phyloP scores from a whole-genome alignment of 257 asterid genomes.

The Jacaranda copaia region DNA sequence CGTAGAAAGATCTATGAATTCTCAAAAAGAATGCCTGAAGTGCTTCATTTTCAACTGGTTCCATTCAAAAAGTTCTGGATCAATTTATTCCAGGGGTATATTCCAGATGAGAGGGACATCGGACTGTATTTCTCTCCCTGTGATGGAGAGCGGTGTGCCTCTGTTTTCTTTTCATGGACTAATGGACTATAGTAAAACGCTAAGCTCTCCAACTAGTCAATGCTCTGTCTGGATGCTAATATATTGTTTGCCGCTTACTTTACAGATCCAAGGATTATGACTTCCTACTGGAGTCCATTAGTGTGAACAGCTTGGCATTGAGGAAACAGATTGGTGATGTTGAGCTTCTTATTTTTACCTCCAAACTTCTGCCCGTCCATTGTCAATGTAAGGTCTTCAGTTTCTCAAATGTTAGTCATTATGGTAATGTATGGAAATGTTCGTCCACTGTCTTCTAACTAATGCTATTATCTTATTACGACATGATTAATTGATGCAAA shows the following conservation, averaged over 20 bases:
- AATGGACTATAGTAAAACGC: not conserved
- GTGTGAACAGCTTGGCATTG: constrained; percentile 50
- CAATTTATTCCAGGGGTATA: constrained; percentile 44
- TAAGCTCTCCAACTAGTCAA: not conserved
- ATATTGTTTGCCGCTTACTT: constrained; percentile 9
- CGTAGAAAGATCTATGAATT: constrained; percentile 55
- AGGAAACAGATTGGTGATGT: constrained; percentile 53
- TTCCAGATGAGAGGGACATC: constrained; percentile 57
- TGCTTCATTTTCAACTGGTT: constrained; percentile 60
- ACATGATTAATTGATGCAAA: too few species aligned
- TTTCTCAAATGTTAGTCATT: constrained; percentile 12
- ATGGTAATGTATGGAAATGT: too few species aligned
- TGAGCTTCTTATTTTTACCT: constrained; percentile 71
- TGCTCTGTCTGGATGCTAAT: constrained; percentile 7
- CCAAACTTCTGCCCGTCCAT: constrained; percentile 54
- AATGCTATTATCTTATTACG: too few species aligned
- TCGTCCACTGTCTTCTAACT: too few species aligned
- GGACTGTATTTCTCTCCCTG: constrained; percentile 72
- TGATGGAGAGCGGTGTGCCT: constrained; percentile 52
- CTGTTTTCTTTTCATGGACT: not conserved
- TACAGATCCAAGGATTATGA: constrained; percentile 55
- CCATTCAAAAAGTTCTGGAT: constrained; percentile 47
- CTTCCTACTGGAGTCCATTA: constrained; percentile 52
- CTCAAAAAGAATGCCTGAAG: constrained; percentile 62
- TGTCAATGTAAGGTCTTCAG: constrained; percentile 58